Evolutionary conservation across 345 rosid species (phyloP), one percentile per base, ranked within the genome.

Genomic region (Citrus glauca): DNA sequence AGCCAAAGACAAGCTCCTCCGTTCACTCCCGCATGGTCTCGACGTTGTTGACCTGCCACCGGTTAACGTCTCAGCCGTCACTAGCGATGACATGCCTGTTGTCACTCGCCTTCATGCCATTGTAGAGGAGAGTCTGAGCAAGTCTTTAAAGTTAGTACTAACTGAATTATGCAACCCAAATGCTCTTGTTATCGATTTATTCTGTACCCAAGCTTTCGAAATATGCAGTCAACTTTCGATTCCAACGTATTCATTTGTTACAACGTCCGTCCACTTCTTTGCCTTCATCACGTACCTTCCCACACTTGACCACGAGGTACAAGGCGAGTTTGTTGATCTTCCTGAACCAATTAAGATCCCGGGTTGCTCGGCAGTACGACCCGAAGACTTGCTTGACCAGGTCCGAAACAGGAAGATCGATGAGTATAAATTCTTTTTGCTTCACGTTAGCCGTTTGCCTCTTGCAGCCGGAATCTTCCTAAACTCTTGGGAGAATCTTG

Each of bases 401-500:
- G 73, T 40, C 53, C 68, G 69, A 75, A 57, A 73, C 71, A 59
- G 80, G 69, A 60, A 69, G 50, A 80, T 48, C 28, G 74, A 79
- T n/a, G 75, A 72, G 32, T 84, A 78, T 68, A 38, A 38, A 57
- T 69, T 78, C 80, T 37, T 48, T 27, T 11, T 78, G 1, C 57
- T 72, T 14, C 64, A 77, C 16, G 22, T 79, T 13, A 66, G 55
- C 38, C 75, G 79, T 64, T 38, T 84, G 7, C 71, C 76, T 1
- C 40, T 68, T 73, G 87, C 90, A 13, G 69, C 81, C 45, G 87
- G 82, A 53, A 78, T 88, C 40, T 69, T 87, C 17, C 50, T 45
- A 45, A 86, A 88, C 77, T 72, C 87, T 0, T 88, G 86, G 87
- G 81, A 85, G 71, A 86, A 64, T 25, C 74, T 87, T 16, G 87